Conservation (phyloP, 805 yeast genomes). For the Yarrowia sp. region DNA sequence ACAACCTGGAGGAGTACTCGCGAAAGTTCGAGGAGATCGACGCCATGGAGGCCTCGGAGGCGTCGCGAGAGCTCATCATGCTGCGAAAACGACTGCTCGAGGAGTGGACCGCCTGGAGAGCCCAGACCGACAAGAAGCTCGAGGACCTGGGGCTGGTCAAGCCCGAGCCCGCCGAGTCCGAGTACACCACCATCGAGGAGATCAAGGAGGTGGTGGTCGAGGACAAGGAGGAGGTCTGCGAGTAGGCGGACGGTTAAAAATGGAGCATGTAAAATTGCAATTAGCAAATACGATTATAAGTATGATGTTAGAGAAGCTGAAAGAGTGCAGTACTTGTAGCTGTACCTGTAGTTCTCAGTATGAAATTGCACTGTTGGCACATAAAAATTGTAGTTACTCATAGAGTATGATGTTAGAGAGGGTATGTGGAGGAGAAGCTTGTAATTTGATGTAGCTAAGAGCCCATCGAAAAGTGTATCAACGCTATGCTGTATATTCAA, state of each 20-base stretch:
- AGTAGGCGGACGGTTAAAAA: background rate
- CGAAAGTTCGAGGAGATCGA: slow-evolving; percentile 94
- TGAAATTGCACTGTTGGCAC: too few species aligned
- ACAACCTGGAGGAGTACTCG: slow-evolving; percentile 85
- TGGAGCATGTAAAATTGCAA: too few species aligned
- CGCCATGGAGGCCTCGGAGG: slow-evolving; percentile 94
- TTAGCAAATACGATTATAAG: too few species aligned
- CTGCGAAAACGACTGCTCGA: slow-evolving; percentile 79
- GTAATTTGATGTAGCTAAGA: too few species aligned
- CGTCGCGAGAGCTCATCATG: slow-evolving; percentile 86
- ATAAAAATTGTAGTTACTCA: too few species aligned
- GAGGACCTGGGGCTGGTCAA: slow-evolving; percentile 55
- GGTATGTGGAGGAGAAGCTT: too few species aligned
- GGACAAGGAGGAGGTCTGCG: slow-evolving; percentile 54
- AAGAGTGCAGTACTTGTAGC: too few species aligned
- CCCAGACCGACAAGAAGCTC: slow-evolving; percentile 57
- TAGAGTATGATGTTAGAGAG: too few species aligned
- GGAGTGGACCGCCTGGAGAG: slow-evolving; percentile 87
- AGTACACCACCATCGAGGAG: slow-evolving; percentile 71
- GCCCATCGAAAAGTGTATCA: too few species aligned
- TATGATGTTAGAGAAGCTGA: too few species aligned
- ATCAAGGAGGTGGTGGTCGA: slow-evolving; percentile 65
- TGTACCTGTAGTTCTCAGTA: too few species aligned
- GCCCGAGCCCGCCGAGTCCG: slow-evolving; percentile 57
- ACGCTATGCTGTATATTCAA: too few species aligned